Conservation (phyloP, 495 filamentous ascomycete species). For the Trichoderma parareesei region DNA sequence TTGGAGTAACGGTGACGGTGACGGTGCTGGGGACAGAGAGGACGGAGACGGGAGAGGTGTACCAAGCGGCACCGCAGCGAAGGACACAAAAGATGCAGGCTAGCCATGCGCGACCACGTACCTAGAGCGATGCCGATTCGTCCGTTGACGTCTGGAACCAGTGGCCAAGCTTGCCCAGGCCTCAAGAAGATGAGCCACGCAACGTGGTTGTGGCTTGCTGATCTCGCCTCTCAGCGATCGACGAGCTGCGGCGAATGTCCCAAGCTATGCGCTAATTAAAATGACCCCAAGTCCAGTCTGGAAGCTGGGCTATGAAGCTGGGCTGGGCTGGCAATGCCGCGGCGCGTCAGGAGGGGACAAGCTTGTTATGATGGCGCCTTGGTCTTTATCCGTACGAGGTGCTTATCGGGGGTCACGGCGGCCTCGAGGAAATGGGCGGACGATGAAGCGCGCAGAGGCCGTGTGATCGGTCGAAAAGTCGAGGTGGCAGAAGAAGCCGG, state of each 20-base stretch:
- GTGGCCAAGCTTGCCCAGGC: background rate
- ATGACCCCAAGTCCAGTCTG: slow-evolving; percentile 3
- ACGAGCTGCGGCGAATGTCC: slow-evolving; percentile 7
- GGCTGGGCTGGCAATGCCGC: background rate
- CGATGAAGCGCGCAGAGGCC: background rate
- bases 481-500: background rate
- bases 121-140: background rate
- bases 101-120: slow-evolving; percentile 2
- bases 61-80: background rate
- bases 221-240: slow-evolving; percentile 9
- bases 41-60: background rate
- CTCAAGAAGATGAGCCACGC: background rate
- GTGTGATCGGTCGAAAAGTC: background rate
- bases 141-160: background rate
- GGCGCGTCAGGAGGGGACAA: background rate
- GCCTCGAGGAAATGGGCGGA: slow-evolving; percentile 4
- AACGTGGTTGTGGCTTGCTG: slow-evolving; percentile 10
- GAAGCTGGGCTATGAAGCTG: slow-evolving; percentile 6
- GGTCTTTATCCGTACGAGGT: background rate
- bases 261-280: slow-evolving; percentile 8
- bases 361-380: background rate
- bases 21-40: background rate
- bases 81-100: slow-evolving; percentile 3
- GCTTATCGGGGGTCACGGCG: slow-evolving; percentile 7
- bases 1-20: background rate